Evolutionary conservation across 352 stramenopile genomes (phyloP).

Genomic region (Aphanomyces invadans): DNA sequence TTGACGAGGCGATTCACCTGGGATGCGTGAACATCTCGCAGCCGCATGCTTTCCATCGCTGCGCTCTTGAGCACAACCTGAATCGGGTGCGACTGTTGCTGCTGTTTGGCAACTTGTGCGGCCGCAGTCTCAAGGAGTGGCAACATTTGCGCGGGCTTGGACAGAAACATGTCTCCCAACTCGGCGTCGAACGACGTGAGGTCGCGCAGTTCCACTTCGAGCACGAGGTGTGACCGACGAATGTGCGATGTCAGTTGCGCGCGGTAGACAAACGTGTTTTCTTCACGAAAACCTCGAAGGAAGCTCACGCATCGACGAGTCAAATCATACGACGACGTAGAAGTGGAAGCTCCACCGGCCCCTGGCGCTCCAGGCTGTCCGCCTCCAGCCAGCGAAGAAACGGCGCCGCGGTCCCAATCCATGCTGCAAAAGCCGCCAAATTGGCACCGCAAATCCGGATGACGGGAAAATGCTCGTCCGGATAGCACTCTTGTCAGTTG

Average conservation of each 20-base stretch:
- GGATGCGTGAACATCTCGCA: slow-evolving; percentile 80
- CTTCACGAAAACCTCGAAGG: slow-evolving; percentile 81
- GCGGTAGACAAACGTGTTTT: slow-evolving; percentile 83
- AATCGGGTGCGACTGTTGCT: slow-evolving; percentile 57
- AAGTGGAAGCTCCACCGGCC: background rate
- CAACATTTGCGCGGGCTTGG: slow-evolving; percentile 77
- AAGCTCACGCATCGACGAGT: slow-evolving; percentile 71
- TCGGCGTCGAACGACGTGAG: slow-evolving; percentile 80
- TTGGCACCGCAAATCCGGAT: no score
- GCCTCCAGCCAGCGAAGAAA: slow-evolving; percentile 57
- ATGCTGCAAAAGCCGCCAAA: slow-evolving; percentile 29
- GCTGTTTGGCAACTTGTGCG: slow-evolving; percentile 38
- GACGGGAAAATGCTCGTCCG: no score
- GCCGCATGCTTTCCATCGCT: slow-evolving; percentile 42
- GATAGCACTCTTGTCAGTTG: no score
- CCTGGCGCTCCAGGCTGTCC: background rate
- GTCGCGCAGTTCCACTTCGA: slow-evolving; percentile 80
- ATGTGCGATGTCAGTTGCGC: slow-evolving; percentile 84
- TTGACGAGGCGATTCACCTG: slow-evolving; percentile 88
- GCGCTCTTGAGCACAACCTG: slow-evolving; percentile 79
- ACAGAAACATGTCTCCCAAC: slow-evolving; percentile 78
- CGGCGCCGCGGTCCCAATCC: slow-evolving; percentile 75
- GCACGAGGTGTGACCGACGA: slow-evolving; percentile 56
- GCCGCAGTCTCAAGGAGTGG: slow-evolving; percentile 77
- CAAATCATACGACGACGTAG: slow-evolving; percentile 43